Evolutionary conservation across 2,329 filamentous ascomycete genomes (phyloP), one percentile per base, ranked within the genome.

Genomic region (Fusarium sp.): DNA sequence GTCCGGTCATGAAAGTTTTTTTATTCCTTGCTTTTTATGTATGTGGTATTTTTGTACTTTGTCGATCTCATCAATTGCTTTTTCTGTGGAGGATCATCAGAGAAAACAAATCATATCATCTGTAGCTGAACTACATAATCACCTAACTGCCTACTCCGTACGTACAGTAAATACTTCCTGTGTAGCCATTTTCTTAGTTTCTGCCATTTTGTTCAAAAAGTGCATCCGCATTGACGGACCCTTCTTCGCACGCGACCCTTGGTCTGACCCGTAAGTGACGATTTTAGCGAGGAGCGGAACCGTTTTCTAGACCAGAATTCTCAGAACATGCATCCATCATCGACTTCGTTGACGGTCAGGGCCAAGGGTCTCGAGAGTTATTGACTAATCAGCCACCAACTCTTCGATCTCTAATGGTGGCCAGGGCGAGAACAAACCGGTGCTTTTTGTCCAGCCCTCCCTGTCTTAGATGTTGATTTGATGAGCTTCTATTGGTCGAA

Each of bases 391-490:
- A 60, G 26, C 63, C 57, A 71, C 71, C 64, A 74, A 69, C 67
- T 73, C 61, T 74, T 36, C 52, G 60, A 63, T 44, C 52, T 66
- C 33, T 73, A 54, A 66, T 76, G 72, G 67, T 72, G 78, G 74
- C 70, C 61, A 64, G 63, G 70, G 77, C 80, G 80, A 80, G 79
- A 81, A 81, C 72, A 80, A 80, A 80, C 79, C 80, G 79, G 80
- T 78, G 66, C 65, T 52, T 57, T 58, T 67, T 61, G 42, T 60
- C 44, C 65, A 59, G 42, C 61, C 54, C 72, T 73, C 70, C 74
- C 72, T 70, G 67, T 66, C 66, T 70, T 72, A 70, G 66, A 54
- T 39, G 60, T 63, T 26, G 35, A 17, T 70, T 58, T 56, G 33
- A 61, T 42, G 17, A 59, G 24, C 48, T 56, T 69, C 52, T 33